Base-by-base conservation (phyloP, 768 basidiomycete species). In the Suillus plorans region DNA sequence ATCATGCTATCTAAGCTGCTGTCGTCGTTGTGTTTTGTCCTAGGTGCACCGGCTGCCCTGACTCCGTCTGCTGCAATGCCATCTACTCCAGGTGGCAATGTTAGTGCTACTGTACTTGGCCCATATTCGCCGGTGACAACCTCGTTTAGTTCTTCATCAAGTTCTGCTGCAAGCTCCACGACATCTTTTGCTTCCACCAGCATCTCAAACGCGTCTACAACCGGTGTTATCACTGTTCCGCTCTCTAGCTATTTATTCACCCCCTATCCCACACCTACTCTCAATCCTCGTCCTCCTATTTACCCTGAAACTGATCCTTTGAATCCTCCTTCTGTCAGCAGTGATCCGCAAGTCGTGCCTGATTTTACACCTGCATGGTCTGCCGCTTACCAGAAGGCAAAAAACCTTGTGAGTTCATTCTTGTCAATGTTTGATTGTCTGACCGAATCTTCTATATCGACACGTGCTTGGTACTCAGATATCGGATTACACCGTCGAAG, bases 181-280 rank as follows among this genome's bases (percentile, higher is more conserved):
- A 28, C 16, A 58, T 25, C 3, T 16, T 57, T 39, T 28, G 57
- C 57, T 58, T 18, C 57, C 57, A 39, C 57, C 57, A 41, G 57
- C 39, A 58, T 22, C 25, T 56, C 63, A 16, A 64, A 61, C 41
- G 57, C 61, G 9, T 69, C 63, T 45, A 68, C 64, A 47, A 53
- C 66, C 66, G 74, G 75, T 20, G 63, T 60, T 13, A 66, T 76
- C 49, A 75, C 75, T 20, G 58, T 80, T 31, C 78, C 78, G 25
- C 75, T 80, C 63, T 70, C 76, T 4, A 66, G 72, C 5, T 75
- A 78, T 65, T 60, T 79, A 0, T 88, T 89, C 77, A 74, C 80
- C 25, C 81, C 85, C 1, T 87, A 85, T 79, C 85, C 87, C 5
- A 78, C 82, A 13, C 86, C 88, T 13, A 81, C 84, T 1, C 81